These are phyloP conservation scores for Zygosaccharomyces gambellarensis DNA, from an alignment of 805 yeast species.

Conservation along the genomic window DNA sequence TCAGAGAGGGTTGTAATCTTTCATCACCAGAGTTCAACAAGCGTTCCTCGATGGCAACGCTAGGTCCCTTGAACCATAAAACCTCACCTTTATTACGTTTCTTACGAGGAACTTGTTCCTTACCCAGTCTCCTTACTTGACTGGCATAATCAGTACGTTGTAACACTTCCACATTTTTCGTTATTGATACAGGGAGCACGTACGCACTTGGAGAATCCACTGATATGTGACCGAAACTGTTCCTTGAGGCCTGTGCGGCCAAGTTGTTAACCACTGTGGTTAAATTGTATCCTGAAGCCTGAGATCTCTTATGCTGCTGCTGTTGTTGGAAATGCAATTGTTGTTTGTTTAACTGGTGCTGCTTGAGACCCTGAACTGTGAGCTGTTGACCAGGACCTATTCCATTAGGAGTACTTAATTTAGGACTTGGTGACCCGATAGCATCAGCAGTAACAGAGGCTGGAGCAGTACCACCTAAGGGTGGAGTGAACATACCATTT, in stretches of 20 bases:
- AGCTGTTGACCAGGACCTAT: constrained; percentile 12
- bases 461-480: constrained; percentile 12
- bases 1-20: constrained; percentile 18
- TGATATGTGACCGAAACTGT: constrained; percentile 21
- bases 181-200: constrained; percentile 25
- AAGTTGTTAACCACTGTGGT: constrained; percentile 25
- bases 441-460: constrained; percentile 9
- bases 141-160: constrained; percentile 33
- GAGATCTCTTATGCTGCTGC: constrained; percentile 15
- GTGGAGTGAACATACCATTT: constrained; percentile 18
- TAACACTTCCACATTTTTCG: constrained; percentile 34
- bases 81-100: constrained; percentile 37
- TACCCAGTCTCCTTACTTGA: constrained; percentile 22
- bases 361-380: constrained; percentile 25
- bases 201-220: constrained; percentile 29
- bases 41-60: constrained; percentile 44
- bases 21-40: constrained; percentile 28
- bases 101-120: constrained; percentile 23
- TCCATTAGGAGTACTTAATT: constrained; percentile 13
- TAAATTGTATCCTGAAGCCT: constrained; percentile 22
- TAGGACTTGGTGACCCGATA: constrained; percentile 5
- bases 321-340: constrained; percentile 23
- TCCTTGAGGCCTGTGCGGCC: constrained; percentile 27
- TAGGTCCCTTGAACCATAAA: constrained; percentile 68
- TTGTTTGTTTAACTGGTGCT: constrained; percentile 25